phyloP scores from a whole-genome alignment of 257 asterid species.

The Solanum sparsipilum region DNA sequence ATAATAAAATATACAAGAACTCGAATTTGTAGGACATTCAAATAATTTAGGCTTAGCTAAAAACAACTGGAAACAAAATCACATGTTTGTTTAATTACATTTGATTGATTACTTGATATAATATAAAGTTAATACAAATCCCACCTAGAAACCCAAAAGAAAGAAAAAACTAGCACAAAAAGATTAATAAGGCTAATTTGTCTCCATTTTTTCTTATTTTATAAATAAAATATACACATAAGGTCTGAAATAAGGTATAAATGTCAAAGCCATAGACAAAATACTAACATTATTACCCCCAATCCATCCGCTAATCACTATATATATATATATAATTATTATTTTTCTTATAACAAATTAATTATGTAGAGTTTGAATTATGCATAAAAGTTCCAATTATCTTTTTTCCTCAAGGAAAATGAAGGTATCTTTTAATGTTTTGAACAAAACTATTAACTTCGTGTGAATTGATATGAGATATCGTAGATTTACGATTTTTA shows the following conservation, averaged over 20 bases:
- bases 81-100: background rate
- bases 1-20: background rate
- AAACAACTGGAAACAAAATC: background rate
- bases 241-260: background rate
- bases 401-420: background rate
- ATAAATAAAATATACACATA: background rate
- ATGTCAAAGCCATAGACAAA: background rate
- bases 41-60: background rate
- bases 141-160: background rate
- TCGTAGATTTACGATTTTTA: rapidly evolving
- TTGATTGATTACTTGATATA: background rate
- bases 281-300: background rate
- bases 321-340: background rate
- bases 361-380: background rate
- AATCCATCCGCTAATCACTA: background rate
- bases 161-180: background rate
- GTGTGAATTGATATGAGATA: background rate
- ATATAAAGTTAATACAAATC: background rate
- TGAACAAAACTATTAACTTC: background rate
- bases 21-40: background rate
- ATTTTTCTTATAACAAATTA: background rate
- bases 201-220: background rate
- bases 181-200: background rate
- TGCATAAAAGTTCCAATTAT: background rate
- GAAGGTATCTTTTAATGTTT: background rate